Conservation (phyloP, 2,329 filamentous ascomycete genomes). For the Diaporthe sp. region DNA sequence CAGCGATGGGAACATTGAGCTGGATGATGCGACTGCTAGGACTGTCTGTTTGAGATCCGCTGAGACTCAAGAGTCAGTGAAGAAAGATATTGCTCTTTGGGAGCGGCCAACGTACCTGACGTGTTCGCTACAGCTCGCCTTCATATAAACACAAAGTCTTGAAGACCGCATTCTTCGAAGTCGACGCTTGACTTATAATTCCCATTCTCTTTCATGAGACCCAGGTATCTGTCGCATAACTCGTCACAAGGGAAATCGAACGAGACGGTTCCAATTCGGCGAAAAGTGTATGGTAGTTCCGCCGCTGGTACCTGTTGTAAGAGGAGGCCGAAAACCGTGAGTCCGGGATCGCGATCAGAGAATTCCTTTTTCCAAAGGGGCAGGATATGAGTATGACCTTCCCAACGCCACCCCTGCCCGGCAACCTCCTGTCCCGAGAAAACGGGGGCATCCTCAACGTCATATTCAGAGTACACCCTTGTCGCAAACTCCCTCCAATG, state of each 20-base stretch:
- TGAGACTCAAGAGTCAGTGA: too few relatives aligned
- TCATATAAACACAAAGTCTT: not conserved
- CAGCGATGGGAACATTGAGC: too few relatives aligned
- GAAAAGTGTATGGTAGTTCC: not conserved
- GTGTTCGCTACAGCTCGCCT: not conserved
- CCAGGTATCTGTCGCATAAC: not conserved
- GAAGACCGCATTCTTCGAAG: not conserved
- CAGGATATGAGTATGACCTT: not conserved
- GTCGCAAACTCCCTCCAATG: not conserved
- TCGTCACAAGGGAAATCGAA: not conserved
- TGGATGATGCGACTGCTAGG: too few relatives aligned
- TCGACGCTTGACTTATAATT: not conserved
- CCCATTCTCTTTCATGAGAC: not conserved
- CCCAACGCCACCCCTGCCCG: not conserved
- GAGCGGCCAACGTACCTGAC: too few relatives aligned
- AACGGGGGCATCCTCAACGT: not conserved
- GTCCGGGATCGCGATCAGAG: too few relatives aligned
- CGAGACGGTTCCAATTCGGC: not conserved
- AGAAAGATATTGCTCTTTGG: too few relatives aligned
- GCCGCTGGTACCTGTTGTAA: not conserved
- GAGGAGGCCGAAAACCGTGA: not conserved
- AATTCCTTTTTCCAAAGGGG: not conserved
- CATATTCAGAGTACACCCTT: not conserved
- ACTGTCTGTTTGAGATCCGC: too few relatives aligned
- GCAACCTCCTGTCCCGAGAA: not conserved